These are phyloP conservation scores for Xanthoconium purpureum DNA, from an alignment of 768 basidiomycete species.

Conservation along the genomic window DNA sequence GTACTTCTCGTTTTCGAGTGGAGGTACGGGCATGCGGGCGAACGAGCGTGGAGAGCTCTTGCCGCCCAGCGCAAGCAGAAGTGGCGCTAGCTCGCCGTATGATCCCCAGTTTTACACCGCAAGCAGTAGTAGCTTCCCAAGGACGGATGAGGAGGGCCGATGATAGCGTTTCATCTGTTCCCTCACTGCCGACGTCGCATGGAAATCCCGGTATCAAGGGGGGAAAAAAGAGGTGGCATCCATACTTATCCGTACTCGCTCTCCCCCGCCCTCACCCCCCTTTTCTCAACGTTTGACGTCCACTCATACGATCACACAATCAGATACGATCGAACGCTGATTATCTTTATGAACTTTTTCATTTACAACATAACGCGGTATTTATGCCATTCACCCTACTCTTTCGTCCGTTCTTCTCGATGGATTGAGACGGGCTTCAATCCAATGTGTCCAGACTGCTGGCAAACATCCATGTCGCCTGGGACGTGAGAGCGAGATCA, in stretches of 20 bases:
- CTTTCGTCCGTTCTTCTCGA: neutral
- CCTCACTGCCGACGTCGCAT: neutral
- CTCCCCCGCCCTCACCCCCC: neutral
- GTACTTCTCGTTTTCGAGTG: conserved; percentile 28
- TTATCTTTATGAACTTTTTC: conserved; percentile 26
- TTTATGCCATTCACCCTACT: conserved; percentile 25
- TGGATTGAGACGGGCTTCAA: neutral
- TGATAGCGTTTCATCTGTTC: neutral
- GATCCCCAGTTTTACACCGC: conserved; percentile 18
- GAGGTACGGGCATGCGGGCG: conserved; percentile 16
- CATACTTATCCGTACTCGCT: neutral
- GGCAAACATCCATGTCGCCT: neutral
- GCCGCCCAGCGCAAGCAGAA: neutral
- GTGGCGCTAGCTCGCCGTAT: conserved; percentile 7
- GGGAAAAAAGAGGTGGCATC: neutral
- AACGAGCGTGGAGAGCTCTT: conserved; percentile 30
- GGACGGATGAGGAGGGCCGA: conserved; percentile 3
- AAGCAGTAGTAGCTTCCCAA: conserved; percentile 11
- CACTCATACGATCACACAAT: conserved; percentile 4
- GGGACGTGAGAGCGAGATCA: conserved; percentile 7
- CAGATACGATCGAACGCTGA: conserved; percentile 10
- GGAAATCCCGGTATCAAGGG: neutral
- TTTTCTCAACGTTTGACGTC: neutral
- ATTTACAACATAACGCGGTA: conserved; percentile 10
- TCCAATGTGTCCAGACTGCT: neutral